phyloP scores from a whole-genome alignment of 2,329 filamentous ascomycete species.

The Ascochyta rabiei region DNA sequence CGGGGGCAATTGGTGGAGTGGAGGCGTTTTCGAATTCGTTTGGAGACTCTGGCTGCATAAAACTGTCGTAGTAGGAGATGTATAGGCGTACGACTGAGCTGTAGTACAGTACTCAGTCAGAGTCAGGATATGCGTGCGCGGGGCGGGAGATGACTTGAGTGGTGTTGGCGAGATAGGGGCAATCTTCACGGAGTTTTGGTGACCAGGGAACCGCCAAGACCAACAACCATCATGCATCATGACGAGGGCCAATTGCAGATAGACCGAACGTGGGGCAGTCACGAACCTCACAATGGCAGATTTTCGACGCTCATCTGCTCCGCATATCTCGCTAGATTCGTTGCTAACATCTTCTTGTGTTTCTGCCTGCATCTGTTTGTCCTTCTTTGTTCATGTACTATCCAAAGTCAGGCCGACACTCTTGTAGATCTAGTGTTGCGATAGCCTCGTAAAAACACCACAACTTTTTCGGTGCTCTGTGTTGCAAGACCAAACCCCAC shows the following conservation, averaged over 20 bases:
- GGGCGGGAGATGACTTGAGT: conserved; percentile 21
- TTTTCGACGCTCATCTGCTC: no score
- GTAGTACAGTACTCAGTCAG: conserved; percentile 49
- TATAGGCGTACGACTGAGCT: conserved; percentile 61
- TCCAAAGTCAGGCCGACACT: no score
- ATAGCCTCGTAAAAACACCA: no score
- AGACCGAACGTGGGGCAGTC: conserved; percentile 12
- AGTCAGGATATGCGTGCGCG: conserved; percentile 25
- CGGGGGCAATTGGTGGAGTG: conserved; percentile 48
- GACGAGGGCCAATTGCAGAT: conserved; percentile 1
- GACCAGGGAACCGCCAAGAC: conserved; percentile 2
- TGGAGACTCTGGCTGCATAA: conserved; percentile 69
- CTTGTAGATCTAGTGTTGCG: no score
- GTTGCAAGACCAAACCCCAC: background rate
- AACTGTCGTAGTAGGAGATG: conserved; percentile 52
- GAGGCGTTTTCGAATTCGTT: conserved; percentile 56
- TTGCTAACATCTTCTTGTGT: no score
- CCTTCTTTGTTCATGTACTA: no score
- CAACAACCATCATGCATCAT: conserved; percentile 6
- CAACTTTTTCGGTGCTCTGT: no score
- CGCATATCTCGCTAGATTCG: no score
- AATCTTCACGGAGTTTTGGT: conserved; percentile 12
- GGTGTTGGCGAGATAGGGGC: conserved; percentile 20
- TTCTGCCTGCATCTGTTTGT: no score
- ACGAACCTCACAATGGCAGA: conserved; percentile 2